Evolutionary conservation across 78 protist genomes (phyloP).

Genomic region (Cyanophora paradoxa): DNA sequence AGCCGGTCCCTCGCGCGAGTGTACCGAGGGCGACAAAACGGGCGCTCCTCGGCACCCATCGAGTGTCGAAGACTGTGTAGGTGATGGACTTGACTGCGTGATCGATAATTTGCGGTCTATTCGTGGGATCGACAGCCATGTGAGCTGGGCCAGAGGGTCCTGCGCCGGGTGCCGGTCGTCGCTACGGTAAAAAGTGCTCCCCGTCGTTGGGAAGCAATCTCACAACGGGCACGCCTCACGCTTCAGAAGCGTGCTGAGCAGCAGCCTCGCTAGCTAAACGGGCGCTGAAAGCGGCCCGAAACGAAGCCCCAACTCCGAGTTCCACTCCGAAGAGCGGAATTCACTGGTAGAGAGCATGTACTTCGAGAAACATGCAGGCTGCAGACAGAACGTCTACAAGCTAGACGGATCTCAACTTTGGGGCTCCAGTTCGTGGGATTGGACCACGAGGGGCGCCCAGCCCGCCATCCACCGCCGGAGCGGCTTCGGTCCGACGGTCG

Average conservation of each 20-base stretch:
- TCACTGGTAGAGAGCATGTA: too few relatives aligned
- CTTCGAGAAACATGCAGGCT: too few relatives aligned
- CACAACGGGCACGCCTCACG: background rate
- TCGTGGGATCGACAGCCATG: slow-evolving; percentile 12
- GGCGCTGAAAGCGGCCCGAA: background rate
- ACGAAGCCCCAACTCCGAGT: background rate
- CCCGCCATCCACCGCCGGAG: too few relatives aligned
- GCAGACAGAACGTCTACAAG: too few relatives aligned
- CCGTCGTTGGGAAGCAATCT: background rate
- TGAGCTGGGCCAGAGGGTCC: too few relatives aligned
- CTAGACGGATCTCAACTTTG: too few relatives aligned
- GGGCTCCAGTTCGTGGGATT: too few relatives aligned
- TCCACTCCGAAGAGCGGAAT: background rate
- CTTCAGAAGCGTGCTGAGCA: background rate
- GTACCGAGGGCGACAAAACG: slow-evolving; percentile 49
- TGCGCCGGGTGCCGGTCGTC: background rate
- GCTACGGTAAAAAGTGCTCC: background rate
- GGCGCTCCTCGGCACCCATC: slow-evolving; percentile 54
- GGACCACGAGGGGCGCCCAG: too few relatives aligned
- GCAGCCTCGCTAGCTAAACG: background rate
- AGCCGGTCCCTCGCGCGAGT: slow-evolving; percentile 42
- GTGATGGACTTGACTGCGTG: slow-evolving; percentile 42
- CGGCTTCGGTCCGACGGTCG: too few relatives aligned
- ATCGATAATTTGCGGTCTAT: slow-evolving; percentile 47
- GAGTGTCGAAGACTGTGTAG: slow-evolving; percentile 40